These are phyloP conservation scores for Kwoniella dendrophila DNA, from an alignment of 768 basidiomycete species.

Conservation along the genomic window DNA sequence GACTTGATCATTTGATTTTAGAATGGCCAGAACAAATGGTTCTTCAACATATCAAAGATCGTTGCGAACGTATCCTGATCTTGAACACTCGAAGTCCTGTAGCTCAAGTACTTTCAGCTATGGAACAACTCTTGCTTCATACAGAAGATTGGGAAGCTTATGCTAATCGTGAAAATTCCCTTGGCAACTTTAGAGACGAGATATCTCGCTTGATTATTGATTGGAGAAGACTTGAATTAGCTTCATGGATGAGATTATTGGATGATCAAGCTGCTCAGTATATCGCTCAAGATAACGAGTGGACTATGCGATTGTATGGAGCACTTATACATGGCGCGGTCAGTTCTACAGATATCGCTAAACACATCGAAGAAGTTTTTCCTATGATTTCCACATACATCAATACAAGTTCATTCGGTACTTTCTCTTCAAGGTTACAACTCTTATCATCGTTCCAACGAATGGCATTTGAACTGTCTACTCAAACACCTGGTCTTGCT, in stretches of 20 bases:
- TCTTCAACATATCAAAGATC: conserved; percentile 75
- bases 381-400: conserved; percentile 82
- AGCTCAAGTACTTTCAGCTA: conserved; percentile 74
- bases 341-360: conserved; percentile 48
- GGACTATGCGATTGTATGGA: conserved; percentile 93
- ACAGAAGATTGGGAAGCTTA: conserved; percentile 96
- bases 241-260: conserved; percentile 81
- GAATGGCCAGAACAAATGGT: conserved; percentile 99
- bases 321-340: conserved; percentile 66
- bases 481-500: conserved; percentile 53
- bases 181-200: conserved; percentile 68
- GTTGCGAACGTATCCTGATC: conserved; percentile 68
- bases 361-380: conserved; percentile 69
- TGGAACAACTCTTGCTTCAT: conserved; percentile 83
- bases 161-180: conserved; percentile 84
- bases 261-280: conserved; percentile 66
- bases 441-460: conserved; percentile 70
- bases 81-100: conserved; percentile 71
- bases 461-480: conserved; percentile 59
- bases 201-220: conserved; percentile 75
- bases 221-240: conserved; percentile 87
- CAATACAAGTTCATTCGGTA: conserved; percentile 74
- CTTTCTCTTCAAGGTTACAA: conserved; percentile 69
- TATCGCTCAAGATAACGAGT: conserved; percentile 63
- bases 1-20: conserved; percentile 64